Conservation (phyloP, 208 protist species). For the Wallacemonas collosoma region DNA sequence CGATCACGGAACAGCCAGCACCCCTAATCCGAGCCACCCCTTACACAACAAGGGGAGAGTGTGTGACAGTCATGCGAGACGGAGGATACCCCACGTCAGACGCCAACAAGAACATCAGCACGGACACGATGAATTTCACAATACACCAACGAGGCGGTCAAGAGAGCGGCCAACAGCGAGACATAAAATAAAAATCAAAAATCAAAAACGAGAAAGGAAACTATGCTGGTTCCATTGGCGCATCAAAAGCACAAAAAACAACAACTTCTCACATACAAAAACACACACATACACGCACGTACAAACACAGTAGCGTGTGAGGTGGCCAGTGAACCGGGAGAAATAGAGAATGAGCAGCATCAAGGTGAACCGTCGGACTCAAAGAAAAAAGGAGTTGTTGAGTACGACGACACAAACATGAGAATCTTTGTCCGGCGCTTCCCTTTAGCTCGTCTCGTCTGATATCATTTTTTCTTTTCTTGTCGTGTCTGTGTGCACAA, state of each 20-base stretch:
- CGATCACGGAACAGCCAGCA: too few relatives aligned
- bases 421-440: too few relatives aligned
- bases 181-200: constrained; percentile 21
- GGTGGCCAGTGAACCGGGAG: neutral
- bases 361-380: neutral
- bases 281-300: neutral
- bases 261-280: constrained; percentile 3
- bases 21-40: too few relatives aligned
- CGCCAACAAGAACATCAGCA: too few relatives aligned
- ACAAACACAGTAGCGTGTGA: neutral
- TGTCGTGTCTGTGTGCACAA: neutral
- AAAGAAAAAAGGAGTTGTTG: too few relatives aligned
- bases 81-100: too few relatives aligned
- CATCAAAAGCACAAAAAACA: neutral
- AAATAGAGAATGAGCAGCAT: neutral
- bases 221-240: constrained; percentile 12
- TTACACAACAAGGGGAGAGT: too few relatives aligned
- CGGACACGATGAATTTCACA: too few relatives aligned
- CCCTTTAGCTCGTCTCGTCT: too few relatives aligned
- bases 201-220: constrained; percentile 15
- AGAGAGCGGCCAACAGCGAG: neutral
- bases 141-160: neutral
- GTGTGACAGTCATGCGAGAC: too few relatives aligned
- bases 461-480: neutral
- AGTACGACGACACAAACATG: too few relatives aligned